These are phyloP conservation scores for Kockiozyma suomiensis DNA, from an alignment of 805 yeast genomes.

Conservation along the genomic window DNA sequence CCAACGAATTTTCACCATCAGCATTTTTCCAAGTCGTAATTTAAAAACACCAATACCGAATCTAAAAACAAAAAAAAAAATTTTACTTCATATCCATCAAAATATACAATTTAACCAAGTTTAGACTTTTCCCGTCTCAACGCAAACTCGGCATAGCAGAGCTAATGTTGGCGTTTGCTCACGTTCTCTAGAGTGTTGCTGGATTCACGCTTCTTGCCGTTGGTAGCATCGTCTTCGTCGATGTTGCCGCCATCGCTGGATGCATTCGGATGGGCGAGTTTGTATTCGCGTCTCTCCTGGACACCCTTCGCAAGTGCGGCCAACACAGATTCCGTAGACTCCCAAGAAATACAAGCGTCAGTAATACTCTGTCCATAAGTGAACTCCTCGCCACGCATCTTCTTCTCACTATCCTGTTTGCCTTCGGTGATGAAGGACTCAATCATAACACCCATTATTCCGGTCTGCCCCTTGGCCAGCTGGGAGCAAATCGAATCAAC, in stretches of 20 bases:
- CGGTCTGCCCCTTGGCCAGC: slow-evolving; percentile 67
- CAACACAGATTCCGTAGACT: slow-evolving; percentile 73
- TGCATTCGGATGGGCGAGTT: slow-evolving; percentile 15
- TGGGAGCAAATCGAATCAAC: slow-evolving; percentile 78
- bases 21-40: background rate
- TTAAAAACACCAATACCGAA: background rate
- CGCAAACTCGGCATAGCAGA: background rate
- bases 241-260: slow-evolving; percentile 27
- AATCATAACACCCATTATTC: slow-evolving; percentile 93
- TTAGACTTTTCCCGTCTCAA: background rate
- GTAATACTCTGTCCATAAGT: slow-evolving; percentile 94
- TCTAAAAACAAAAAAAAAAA: background rate
- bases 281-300: slow-evolving; percentile 61
- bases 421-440: slow-evolving; percentile 92
- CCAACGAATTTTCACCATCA: no score
- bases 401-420: slow-evolving; percentile 61
- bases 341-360: slow-evolving; percentile 97
- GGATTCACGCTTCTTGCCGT: slow-evolving; percentile 6
- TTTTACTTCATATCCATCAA: background rate
- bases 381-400: slow-evolving; percentile 64
- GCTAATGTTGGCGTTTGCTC: slow-evolving; percentile 11
- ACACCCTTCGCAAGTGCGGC: slow-evolving; percentile 77
- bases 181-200: background rate
- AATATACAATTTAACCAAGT: background rate
- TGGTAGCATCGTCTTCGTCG: slow-evolving; percentile 8